Conservation (phyloP, 2,329 filamentous ascomycete genomes). For the Phyllosticta ampelicida region DNA sequence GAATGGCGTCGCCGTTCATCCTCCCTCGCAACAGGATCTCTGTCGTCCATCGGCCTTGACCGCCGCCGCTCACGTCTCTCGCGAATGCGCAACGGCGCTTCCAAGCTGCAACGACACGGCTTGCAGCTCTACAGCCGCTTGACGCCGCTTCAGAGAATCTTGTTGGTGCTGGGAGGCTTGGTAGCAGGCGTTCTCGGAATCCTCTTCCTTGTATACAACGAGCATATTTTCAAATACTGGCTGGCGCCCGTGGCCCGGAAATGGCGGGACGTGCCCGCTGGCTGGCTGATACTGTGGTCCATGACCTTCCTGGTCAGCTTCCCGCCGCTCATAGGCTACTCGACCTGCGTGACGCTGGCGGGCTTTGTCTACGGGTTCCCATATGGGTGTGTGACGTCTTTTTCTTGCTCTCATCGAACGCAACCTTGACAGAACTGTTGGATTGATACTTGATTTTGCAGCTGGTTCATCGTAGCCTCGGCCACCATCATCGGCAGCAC, state of each 20-base stretch:
- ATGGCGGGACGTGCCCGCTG: slow-evolving; percentile 64
- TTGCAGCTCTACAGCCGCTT: slow-evolving; percentile 45
- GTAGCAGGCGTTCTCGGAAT: slow-evolving; percentile 47
- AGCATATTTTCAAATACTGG: slow-evolving; percentile 60
- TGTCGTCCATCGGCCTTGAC: slow-evolving; percentile 15
- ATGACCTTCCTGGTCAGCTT: slow-evolving; percentile 69
- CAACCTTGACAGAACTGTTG: background rate
- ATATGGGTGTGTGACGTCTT: slow-evolving; percentile 47
- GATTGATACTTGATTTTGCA: slow-evolving; percentile 24
- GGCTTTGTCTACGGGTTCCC: slow-evolving; percentile 64
- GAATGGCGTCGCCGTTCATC: slow-evolving; percentile 42
- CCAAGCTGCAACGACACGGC: slow-evolving; percentile 36
- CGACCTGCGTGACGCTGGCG: slow-evolving; percentile 58
- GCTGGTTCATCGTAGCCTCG: slow-evolving; percentile 72
- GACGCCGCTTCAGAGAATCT: slow-evolving; percentile 50
- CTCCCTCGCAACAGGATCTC: slow-evolving; percentile 15
- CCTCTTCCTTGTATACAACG: slow-evolving; percentile 65
- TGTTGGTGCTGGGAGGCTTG: slow-evolving; percentile 43
- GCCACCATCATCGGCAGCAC: slow-evolving; percentile 72
- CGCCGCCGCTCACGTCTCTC: slow-evolving; percentile 25
- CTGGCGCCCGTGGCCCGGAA: slow-evolving; percentile 61
- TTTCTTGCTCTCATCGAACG: background rate
- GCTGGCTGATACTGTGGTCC: slow-evolving; percentile 65
- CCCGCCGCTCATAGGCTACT: slow-evolving; percentile 81
- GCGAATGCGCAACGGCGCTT: slow-evolving; percentile 32